Conservation (phyloP, 2,329 filamentous ascomycete species). For the Aureobasidium sp. region DNA sequence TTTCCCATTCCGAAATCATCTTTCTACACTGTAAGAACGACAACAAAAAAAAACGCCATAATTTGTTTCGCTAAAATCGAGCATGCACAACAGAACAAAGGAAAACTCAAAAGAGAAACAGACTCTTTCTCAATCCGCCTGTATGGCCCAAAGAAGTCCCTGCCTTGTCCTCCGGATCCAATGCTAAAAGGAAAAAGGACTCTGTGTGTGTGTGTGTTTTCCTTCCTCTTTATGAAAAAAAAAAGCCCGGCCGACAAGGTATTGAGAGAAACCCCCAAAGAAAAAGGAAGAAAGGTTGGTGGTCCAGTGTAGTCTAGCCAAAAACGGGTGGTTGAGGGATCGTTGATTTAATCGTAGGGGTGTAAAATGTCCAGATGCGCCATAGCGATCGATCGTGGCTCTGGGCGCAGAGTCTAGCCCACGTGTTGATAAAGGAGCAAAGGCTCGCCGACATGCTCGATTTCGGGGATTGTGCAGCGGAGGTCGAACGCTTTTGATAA, state of each 20-base stretch:
- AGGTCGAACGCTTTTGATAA: constrained; percentile 97
- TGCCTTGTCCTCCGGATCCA: neutral
- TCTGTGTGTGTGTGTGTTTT: constrained; percentile 9
- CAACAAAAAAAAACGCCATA: constrained; percentile 4
- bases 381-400: neutral
- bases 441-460: constrained; percentile 95
- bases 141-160: neutral
- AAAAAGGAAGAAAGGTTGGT: neutral
- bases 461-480: constrained; percentile 98
- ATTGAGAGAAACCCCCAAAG: neutral
- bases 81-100: neutral
- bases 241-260: constrained; percentile 10
- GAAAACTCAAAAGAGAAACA: neutral
- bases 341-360: neutral
- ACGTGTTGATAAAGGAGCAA: constrained; percentile 69
- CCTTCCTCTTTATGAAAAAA: neutral
- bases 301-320: neutral
- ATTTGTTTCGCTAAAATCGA: constrained; percentile 16
- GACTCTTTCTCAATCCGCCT: neutral
- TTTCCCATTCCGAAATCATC: no score
- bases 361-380: neutral
- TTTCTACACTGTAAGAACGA: neutral
- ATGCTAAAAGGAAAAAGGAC: constrained; percentile 12
- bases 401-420: constrained; percentile 18
- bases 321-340: neutral